Evolutionary conservation across 2,329 filamentous ascomycete species (phyloP).

Genomic region (Botrytis pseudocinerea): DNA sequence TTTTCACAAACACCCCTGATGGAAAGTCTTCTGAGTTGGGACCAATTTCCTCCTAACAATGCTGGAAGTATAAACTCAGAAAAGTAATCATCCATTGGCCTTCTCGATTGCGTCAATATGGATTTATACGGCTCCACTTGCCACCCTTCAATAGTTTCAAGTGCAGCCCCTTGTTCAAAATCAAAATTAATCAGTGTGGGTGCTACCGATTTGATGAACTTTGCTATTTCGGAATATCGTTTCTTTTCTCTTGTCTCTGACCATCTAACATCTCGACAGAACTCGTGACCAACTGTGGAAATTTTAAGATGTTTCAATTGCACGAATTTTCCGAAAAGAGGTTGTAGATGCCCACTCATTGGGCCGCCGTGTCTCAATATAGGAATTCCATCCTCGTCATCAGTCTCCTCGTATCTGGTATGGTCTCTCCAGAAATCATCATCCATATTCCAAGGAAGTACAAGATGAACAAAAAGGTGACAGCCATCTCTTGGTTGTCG

Average conservation of each 20-base stretch:
- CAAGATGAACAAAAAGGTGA: not conserved
- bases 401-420: not conserved
- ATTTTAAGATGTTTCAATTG: not conserved
- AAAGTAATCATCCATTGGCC: constrained; percentile 1
- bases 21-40: not conserved
- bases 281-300: not conserved
- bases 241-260: not conserved
- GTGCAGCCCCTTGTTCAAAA: not conserved
- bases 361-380: not conserved
- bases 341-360: not conserved
- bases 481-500: not conserved
- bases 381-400: not conserved
- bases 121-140: not conserved
- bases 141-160: not conserved
- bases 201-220: not conserved
- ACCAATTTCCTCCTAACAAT: not conserved
- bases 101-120: not conserved
- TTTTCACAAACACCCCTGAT: not conserved
- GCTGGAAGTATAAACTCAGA: not conserved
- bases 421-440: not conserved
- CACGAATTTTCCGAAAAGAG: not conserved
- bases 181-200: not conserved
- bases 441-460: accelerated
- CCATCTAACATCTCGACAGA: not conserved
- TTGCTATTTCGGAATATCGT: not conserved